phyloP scores from a whole-genome alignment of 2,329 filamentous ascomycete species.

The Microsporum canis region DNA sequence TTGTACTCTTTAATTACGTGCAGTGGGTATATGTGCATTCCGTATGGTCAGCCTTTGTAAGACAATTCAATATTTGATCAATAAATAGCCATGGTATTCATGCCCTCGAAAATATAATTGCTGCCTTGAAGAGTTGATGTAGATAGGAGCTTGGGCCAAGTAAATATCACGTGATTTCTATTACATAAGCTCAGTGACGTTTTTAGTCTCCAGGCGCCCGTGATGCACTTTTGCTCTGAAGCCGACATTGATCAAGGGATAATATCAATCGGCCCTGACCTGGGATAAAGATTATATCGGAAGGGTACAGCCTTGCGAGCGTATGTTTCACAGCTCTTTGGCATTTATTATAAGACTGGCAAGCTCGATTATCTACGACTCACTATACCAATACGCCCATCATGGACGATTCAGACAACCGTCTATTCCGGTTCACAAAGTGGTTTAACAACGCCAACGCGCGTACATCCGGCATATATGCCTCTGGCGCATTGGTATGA shows the following conservation, averaged over 20 bases:
- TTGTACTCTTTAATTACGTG: too few species aligned
- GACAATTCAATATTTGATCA: too few species aligned
- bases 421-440: constrained; percentile 56
- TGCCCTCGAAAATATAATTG: too few species aligned
- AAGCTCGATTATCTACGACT: background rate
- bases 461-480: constrained; percentile 54
- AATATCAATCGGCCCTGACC: background rate
- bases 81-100: too few species aligned
- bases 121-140: too few species aligned
- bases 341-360: background rate
- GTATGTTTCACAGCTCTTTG: background rate
- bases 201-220: background rate
- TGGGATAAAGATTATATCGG: background rate
- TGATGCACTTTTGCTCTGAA: background rate
- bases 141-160: background rate
- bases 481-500: constrained; percentile 52
- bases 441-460: constrained; percentile 56
- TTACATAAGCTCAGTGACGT: background rate
- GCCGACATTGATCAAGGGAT: background rate
- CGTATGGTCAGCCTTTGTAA: too few species aligned
- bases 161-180: background rate
- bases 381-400: background rate
- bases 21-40: too few species aligned
- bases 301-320: background rate
- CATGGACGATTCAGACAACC: constrained; percentile 40